phyloP scores from a whole-genome alignment of 305 asterid species.

The Solanum aculeatissimum region DNA sequence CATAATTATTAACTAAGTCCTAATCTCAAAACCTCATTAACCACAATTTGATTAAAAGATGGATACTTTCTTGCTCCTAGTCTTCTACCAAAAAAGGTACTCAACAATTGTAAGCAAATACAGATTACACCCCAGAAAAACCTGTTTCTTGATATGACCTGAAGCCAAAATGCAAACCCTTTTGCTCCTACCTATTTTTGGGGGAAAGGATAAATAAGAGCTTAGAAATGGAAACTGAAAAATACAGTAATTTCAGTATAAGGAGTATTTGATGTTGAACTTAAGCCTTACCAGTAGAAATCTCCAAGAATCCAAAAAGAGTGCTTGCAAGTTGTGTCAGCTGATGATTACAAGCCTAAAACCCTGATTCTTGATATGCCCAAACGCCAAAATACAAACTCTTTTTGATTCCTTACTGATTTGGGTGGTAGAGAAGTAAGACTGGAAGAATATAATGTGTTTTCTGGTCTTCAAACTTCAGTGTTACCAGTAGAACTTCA shows the following conservation, averaged over 20 bases:
- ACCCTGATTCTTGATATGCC: neutral
- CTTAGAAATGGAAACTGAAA: neutral
- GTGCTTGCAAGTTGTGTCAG: neutral
- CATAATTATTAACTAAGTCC: slow-evolving; percentile 19
- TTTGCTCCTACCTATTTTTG: neutral
- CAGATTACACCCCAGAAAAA: neutral
- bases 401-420: neutral
- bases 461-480: neutral
- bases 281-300: neutral
- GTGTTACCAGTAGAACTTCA: neutral
- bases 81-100: neutral
- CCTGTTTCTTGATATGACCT: neutral
- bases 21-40: slow-evolving; percentile 2
- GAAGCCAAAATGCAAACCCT: neutral
- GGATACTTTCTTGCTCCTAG: neutral
- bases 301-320: neutral
- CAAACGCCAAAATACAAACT: neutral
- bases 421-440: neutral
- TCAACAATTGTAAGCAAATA: neutral
- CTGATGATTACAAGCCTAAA: neutral
- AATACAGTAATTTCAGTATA: neutral
- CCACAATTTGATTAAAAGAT: neutral
- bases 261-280: neutral
- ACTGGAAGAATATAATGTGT: neutral
- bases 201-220: neutral